Percentiles rank a stretch among this genome's conserved stretches.
phyloP scores from a whole-genome alignment of 1,284 basidiomycete genomes.

The Pyrrhoderma lamaoense region DNA sequence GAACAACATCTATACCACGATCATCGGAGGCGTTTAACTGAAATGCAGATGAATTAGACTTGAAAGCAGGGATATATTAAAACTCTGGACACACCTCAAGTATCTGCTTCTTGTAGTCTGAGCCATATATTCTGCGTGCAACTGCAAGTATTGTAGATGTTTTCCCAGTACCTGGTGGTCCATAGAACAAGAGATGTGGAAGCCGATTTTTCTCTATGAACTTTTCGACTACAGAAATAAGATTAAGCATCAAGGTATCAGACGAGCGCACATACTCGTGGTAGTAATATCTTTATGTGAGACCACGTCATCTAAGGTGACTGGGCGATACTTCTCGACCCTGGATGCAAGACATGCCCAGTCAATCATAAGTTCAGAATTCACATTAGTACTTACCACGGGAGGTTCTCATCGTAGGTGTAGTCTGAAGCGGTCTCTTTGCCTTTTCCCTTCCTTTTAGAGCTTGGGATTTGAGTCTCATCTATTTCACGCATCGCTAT shows the following conservation, averaged over 20 bases:
- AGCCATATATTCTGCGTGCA: conserved; percentile 87
- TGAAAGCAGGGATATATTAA: conserved; percentile 4
- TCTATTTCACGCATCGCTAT: conserved; percentile 48
- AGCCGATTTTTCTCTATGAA: conserved; percentile 94
- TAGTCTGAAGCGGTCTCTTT: conserved; percentile 44
- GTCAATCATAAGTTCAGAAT: neutral
- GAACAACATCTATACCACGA: conserved; percentile 95
- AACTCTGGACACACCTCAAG: conserved; percentile 67
- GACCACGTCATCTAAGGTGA: conserved; percentile 84
- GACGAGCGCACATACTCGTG: conserved; percentile 63
- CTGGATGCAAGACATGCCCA: conserved; percentile 34
- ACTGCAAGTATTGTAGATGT: conserved; percentile 98
- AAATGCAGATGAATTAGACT: neutral
- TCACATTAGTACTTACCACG: conserved; percentile 46
- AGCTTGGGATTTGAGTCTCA: conserved; percentile 35
- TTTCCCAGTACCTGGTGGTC: conserved; percentile 96
- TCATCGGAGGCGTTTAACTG: conserved; percentile 97
- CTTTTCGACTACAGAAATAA: conserved; percentile 68
- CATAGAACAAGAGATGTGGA: conserved; percentile 96
- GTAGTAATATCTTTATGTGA: conserved; percentile 90
- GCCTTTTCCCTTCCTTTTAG: conserved; percentile 53
- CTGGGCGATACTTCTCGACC: conserved; percentile 95
- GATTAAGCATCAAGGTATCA: neutral
- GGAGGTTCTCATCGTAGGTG: conserved; percentile 54
- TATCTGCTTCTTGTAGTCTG: conserved; percentile 80